Base-by-base conservation (phyloP, 73 alveolate genomes). In the Breviolum minutum region DNA sequence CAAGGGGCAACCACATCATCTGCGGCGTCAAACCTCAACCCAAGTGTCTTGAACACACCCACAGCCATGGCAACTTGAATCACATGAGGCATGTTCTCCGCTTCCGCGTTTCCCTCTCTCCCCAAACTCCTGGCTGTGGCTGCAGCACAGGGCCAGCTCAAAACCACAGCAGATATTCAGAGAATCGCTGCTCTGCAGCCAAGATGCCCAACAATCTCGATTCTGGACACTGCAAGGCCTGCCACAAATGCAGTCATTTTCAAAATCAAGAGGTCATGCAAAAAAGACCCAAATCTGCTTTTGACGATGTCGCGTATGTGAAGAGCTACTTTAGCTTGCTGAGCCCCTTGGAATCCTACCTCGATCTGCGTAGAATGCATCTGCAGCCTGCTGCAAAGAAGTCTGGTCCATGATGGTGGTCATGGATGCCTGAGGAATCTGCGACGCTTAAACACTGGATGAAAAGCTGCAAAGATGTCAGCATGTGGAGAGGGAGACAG, bases 1-100 rank as follows among this genome's bases (percentile, higher is more conserved):
- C 92, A 83, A 83, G 92, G 61, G 24, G 48, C 92, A 20, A 83
- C 92, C 5, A 61, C 92, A 17, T 83, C 92, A 62, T 83, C 92
- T 3, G 61, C 26, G 17, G 92, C 92, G 60, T 83, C 92, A 61
- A 61, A 83, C 92, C 92, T 83, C 40, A 81, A 40, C 54, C 54
- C 54, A 40, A 40, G 54, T 40, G 54, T 40, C 54, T 40, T 40
- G 54, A 40, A 40, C 54, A 40, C 54, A 40, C 54, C 54, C 54
- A 40, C 54, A 40, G 54, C 54, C 54, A 40, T 40, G 54, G 54
- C 54, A 40, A 40, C 54, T 40, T 40, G 54, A 40, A 40, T 40
- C 54, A 3, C 54, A n/a, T 22, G 71, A 14, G 10, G 5, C 69
- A 30, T 68, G 77, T 22, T 14, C 77, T 2, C n/a, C 77, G n/a